Evolutionary conservation across 2,329 filamentous ascomycete species (phyloP), one percentile per base, ranked within the genome.

Genomic region (Ceratocystis alfenasii): DNA sequence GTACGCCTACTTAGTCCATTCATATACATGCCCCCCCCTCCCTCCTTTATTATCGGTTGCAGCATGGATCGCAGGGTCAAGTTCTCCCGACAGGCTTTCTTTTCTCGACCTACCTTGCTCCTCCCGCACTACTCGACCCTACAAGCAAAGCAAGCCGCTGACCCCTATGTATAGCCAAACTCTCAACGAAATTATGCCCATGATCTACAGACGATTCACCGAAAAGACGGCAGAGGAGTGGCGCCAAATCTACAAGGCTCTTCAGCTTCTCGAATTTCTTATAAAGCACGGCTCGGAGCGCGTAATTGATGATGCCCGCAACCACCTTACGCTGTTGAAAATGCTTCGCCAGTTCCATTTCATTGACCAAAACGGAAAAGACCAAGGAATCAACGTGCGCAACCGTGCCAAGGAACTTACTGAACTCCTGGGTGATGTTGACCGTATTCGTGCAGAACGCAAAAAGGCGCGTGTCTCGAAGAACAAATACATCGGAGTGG

Each of bases 141-240:
- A 57, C 28, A 33, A 50, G 48, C 20, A 28, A 28, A 57, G 22
- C 48, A 53, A n/a, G 28, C 53, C 2, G 10, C 53, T 57, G 28
- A 57, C 53, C 2, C 36, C 36, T 41, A 17, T 28, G 10, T 28
- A 15, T 74, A 96, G 93, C 75, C 91, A 96, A 85, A 85, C 92
- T 64, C 85, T 99, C 66, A 97, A 97, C 76, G 94, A 99, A 77
- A 97, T 99, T 74, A 99, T 99, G 94, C 94, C 94, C 70, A 94
- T 99, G 90, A 96, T 99, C 74, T 99, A 99, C 80, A 94, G 95
- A 73, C 89, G 94, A 70, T 99, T 99, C 76, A 99, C 94, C 68
- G 94, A 99, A 75, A 99, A 99, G 80, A 83, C 91, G 6, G 93
- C 94, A 66, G 94, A 99, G 75, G 94, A 99, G 78, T 99, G 94